These are phyloP conservation scores for Pseudogymnoascus sp. DNA, from an alignment of 2,329 filamentous ascomycete genomes.

Conservation along the genomic window DNA sequence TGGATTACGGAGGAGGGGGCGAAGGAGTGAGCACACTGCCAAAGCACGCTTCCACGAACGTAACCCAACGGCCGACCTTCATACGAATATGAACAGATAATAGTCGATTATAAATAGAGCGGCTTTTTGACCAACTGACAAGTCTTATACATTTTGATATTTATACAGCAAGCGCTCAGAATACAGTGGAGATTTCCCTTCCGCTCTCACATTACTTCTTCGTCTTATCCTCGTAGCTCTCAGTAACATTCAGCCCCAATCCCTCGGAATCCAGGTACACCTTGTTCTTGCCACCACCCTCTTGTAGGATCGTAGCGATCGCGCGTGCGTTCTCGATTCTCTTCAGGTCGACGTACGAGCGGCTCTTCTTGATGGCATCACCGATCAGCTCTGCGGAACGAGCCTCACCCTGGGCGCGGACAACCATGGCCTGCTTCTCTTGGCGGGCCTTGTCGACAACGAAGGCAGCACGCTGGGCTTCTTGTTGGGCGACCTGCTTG, in stretches of 20 bases:
- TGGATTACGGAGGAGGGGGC: not conserved
- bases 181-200: constrained; percentile 43
- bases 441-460: constrained; percentile 97
- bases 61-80: not conserved
- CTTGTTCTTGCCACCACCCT: constrained; percentile 81
- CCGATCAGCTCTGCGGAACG: constrained; percentile 96
- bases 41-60: not conserved
- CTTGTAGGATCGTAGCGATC: constrained; percentile 83
- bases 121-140: constrained; percentile 6
- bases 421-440: constrained; percentile 98
- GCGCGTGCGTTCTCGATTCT: constrained; percentile 93
- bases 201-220: constrained; percentile 37
- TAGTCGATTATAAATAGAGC: constrained; percentile 8
- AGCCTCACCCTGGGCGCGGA: constrained; percentile 97
- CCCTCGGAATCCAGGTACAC: constrained; percentile 88
- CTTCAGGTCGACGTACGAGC: constrained; percentile 91
- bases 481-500: constrained; percentile 75
- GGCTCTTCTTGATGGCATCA: constrained; percentile 99
- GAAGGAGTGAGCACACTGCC: not conserved
- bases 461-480: constrained; percentile 94
- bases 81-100: constrained; percentile 3
- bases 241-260: constrained; percentile 80
- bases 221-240: constrained; percentile 37
- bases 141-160: constrained; percentile 10
- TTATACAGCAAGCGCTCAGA: constrained; percentile 20